A percentile compares a stretch with the other conserved stretches of the same genome.
These are phyloP conservation scores for Pugionium dolabratum DNA, from an alignment of 345 rosid species.

Conservation along the genomic window DNA sequence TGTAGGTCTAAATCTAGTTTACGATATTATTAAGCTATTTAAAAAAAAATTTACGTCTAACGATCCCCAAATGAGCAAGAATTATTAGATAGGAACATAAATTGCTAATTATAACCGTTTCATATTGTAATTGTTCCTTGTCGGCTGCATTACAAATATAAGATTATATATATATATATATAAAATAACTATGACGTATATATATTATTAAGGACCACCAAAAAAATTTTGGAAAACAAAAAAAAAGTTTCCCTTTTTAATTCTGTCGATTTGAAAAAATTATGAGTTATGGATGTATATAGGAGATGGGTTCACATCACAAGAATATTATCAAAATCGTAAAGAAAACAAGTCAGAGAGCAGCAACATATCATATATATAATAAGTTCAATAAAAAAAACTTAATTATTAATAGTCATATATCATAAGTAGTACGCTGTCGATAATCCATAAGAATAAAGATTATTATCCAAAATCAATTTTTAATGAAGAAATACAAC, in stretches of 20 bases:
- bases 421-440: conserved; percentile 5
- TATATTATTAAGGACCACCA: conserved; percentile 25
- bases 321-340: conserved; percentile 32
- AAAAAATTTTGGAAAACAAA: conserved; percentile 5
- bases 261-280: conserved; percentile 5
- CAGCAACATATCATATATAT: conserved; percentile 33
- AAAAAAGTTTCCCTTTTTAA: background rate
- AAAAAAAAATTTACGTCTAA: conserved; percentile 14
- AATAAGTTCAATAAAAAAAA: conserved; percentile 3
- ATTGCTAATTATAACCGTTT: conserved; percentile 14
- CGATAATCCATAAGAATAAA: conserved; percentile 22
- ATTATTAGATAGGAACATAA: conserved; percentile 39
- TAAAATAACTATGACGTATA: conserved; percentile 24
- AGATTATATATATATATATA: background rate
- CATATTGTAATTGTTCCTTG: conserved; percentile 11
- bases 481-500: conserved; percentile 27
- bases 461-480: conserved; percentile 22
- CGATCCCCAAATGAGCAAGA: conserved; percentile 28
- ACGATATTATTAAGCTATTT: background rate
- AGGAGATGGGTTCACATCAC: conserved; percentile 39
- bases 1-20: no score
- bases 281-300: conserved; percentile 13
- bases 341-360: conserved; percentile 42
- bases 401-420: conserved; percentile 1
- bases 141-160: conserved; percentile 19